These are phyloP conservation scores for Leptographium galeiforme DNA, from an alignment of 2,329 filamentous ascomycete species.

Conservation along the genomic window DNA sequence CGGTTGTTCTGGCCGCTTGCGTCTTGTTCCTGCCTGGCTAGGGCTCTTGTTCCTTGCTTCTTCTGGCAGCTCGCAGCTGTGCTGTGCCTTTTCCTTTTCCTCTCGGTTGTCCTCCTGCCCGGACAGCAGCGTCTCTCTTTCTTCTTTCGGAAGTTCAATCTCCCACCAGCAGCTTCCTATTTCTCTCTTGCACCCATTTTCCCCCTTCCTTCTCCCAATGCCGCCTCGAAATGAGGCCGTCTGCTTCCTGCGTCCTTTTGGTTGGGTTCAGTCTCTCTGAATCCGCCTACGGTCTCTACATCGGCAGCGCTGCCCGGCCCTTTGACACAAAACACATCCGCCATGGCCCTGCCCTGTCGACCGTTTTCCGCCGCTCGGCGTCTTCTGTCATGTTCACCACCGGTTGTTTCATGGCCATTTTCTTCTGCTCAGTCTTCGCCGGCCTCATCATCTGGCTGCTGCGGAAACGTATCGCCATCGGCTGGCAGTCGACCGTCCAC, in stretches of 20 bases:
- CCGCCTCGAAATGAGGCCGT: background rate
- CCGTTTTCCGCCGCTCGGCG: background rate
- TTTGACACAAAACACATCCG: no score
- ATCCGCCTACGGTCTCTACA: background rate
- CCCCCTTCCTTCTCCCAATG: background rate
- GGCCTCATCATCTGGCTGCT: background rate
- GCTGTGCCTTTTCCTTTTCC: no score
- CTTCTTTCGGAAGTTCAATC: background rate
- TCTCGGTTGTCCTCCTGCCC: no score
- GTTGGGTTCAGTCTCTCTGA: background rate
- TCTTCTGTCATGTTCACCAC: background rate
- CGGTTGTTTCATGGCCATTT: slow-evolving; percentile 1
- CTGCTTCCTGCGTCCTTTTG: background rate
- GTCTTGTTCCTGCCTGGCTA: no score
- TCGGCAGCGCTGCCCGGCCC: background rate
- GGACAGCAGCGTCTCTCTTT: no score
- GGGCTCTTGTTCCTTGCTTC: no score
- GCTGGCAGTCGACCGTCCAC: background rate
- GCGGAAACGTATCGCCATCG: background rate
- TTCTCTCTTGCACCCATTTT: background rate
- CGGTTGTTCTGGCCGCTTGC: no score
- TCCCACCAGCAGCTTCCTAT: background rate
- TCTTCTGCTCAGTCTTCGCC: background rate
- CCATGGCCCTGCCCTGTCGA: background rate
- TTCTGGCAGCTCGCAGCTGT: no score